Conservation (phyloP, 2,329 filamentous ascomycete species). For the Phialemonium atrogriseum region DNA sequence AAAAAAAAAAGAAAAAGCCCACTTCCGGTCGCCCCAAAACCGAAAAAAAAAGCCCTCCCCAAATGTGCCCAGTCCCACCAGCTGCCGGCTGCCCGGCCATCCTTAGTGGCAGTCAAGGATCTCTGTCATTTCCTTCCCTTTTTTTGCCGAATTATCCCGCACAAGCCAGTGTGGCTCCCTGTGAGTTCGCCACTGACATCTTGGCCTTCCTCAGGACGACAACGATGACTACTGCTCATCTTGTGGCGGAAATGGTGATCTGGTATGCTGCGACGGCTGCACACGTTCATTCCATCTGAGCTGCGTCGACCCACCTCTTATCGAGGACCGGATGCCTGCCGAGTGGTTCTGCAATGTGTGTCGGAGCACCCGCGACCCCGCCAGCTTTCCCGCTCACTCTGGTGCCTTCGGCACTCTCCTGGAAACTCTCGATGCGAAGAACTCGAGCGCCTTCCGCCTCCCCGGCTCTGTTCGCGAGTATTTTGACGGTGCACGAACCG, state of each 20-base stretch:
- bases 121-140: background rate
- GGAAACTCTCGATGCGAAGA: slow-evolving; percentile 56
- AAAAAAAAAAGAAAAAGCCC: background rate
- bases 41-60: too few species aligned
- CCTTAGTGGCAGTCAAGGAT: slow-evolving; percentile 1
- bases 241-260: slow-evolving; percentile 73
- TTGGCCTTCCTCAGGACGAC: slow-evolving; percentile 46
- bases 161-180: slow-evolving; percentile 12
- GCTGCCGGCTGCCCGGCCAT: too few species aligned
- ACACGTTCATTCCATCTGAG: slow-evolving; percentile 81
- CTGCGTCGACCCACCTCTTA: slow-evolving; percentile 75
- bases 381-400: slow-evolving; percentile 35
- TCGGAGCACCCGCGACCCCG: slow-evolving; percentile 39
- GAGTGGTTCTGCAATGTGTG: slow-evolving; percentile 84
- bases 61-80: too few species aligned
- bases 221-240: slow-evolving; percentile 88
- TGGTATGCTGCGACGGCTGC: slow-evolving; percentile 93
- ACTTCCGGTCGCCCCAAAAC: too few species aligned
- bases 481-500: slow-evolving; percentile 74
- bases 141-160: slow-evolving; percentile 26
- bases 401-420: slow-evolving; percentile 57
- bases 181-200: slow-evolving; percentile 10
- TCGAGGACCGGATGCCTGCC: slow-evolving; percentile 53
- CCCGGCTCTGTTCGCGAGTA: slow-evolving; percentile 63
- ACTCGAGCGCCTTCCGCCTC: slow-evolving; percentile 64